These are phyloP conservation scores for Syzygium oleosum DNA, from an alignment of 345 rosid species.

Conservation along the genomic window DNA sequence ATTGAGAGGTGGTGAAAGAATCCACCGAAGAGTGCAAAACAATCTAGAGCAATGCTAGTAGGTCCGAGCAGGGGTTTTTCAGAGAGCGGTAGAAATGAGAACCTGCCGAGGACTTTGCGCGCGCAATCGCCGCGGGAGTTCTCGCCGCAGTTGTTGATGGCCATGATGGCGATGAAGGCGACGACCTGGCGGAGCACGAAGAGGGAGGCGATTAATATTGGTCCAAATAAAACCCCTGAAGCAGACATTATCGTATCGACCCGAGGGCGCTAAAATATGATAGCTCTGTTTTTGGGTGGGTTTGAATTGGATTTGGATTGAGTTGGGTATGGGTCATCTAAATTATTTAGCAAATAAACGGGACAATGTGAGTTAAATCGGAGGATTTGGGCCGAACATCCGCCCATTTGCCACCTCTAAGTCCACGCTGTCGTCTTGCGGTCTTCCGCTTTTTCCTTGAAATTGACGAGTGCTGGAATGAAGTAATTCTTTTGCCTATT, in stretches of 20 bases:
- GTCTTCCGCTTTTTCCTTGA: background rate
- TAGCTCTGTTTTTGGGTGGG: background rate
- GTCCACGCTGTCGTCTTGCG: background rate
- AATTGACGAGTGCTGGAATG: background rate
- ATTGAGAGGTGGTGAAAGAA: background rate
- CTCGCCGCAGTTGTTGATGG: slow-evolving; percentile 44
- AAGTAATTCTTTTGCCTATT: background rate
- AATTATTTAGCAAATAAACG: background rate
- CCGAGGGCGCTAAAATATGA: background rate
- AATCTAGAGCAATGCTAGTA: background rate
- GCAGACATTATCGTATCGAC: background rate
- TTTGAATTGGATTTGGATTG: background rate
- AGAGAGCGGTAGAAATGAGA: slow-evolving; percentile 9
- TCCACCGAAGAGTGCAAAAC: too few relatives aligned
- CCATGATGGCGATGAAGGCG: slow-evolving; percentile 49
- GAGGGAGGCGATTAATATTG: slow-evolving; percentile 33
- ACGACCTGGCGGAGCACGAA: slow-evolving; percentile 52
- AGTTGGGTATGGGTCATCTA: background rate
- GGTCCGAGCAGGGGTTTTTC: slow-evolving; percentile 89
- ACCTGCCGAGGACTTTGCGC: slow-evolving; percentile 24
- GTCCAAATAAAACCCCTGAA: background rate
- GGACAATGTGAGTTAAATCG: background rate
- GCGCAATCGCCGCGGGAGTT: slow-evolving; percentile 44
- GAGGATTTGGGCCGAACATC: too few relatives aligned
- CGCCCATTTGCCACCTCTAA: background rate